Base-by-base conservation (phyloP, 202 grass and related monocot genomes). In the Cymbopogon flexuosus region DNA sequence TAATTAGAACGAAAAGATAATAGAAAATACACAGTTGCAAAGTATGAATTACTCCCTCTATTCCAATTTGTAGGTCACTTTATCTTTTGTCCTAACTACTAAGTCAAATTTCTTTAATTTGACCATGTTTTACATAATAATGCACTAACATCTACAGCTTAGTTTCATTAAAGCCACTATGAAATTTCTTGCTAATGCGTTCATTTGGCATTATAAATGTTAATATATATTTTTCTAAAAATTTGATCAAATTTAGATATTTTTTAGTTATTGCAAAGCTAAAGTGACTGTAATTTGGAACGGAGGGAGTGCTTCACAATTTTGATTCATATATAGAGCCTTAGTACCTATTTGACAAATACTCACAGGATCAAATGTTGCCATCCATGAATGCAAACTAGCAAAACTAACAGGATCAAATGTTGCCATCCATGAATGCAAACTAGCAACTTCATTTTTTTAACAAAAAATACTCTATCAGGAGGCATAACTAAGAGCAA, bases 1-100 rank as follows among this genome's bases (percentile, higher is more conserved):
- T 89, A 85, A 78, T 85, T 71, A 43, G 43, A 47, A 65, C 19
- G 9, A 79, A 42, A 75, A 54, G n/a, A 85, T 4, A 64, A 60
- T 1, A 23, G 6, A 43, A 56, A 83, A 76, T 15, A 65, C 0
- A 49, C n/a, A 34, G 41, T 16, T 27, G 11, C 51, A 70, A 77
- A 73, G 49, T 12, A 81, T 56, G 80, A 6, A 59, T 13, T 78
- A 7, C 36, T 40, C 58, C 15, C 9, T n/a, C 42, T 5, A 0
- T 30, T 56, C 16, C 51, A 56, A 9, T 56, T 56, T 56, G 1
- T 56, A 19, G 51, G 18, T 56, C 52, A 10, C n/a, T 21, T 57
- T 22, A 57, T 57, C n/a, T 57, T 57, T 57, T 57, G 52, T 57
- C 52, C 8, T 57, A 22, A 22, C n/a, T 57, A 0, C n/a, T 57